Evolutionary conservation across 495 filamentous ascomycete genomes (phyloP).

Genomic region (Penicillium psychrofluorescens): DNA sequence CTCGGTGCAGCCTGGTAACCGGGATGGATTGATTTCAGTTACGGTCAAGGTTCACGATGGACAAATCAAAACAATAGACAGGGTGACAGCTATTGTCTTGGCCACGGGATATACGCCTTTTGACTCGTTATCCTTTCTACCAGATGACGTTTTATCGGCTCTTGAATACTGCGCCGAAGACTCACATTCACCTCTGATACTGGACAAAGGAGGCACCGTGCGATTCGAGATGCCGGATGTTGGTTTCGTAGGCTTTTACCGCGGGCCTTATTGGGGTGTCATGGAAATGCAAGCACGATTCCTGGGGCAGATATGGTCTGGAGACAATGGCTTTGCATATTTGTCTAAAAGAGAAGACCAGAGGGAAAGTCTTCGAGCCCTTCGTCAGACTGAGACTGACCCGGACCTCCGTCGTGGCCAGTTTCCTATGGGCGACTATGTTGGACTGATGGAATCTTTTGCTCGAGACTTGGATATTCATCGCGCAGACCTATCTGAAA

Average conservation of each 20-base stretch:
- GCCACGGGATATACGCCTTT: conserved; percentile 71
- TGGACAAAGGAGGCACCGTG: conserved; percentile 59
- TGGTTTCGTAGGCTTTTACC: conserved; percentile 81
- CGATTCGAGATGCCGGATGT: conserved; percentile 54
- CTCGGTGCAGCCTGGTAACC: conserved; percentile 10
- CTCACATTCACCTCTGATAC: conserved; percentile 56
- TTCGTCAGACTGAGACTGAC: conserved; percentile 15
- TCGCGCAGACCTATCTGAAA: conserved; percentile 6
- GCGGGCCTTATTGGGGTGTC: conserved; percentile 78
- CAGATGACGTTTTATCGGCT: conserved; percentile 41
- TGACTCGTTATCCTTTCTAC: conserved; percentile 53
- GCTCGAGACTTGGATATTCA: conserved; percentile 41
- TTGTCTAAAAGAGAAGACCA: conserved; percentile 9
- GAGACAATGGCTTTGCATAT: background rate
- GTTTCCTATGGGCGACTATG: conserved; percentile 77
- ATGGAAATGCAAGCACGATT: conserved; percentile 82
- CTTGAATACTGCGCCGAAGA: conserved; percentile 50
- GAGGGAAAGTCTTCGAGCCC: conserved; percentile 13
- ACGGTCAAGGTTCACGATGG: conserved; percentile 27
- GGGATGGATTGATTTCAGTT: conserved; percentile 14
- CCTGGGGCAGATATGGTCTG: conserved; percentile 40
- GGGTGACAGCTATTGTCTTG: conserved; percentile 60
- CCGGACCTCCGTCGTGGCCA: conserved; percentile 45
- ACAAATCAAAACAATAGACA: conserved; percentile 24
- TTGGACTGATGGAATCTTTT: conserved; percentile 69